Evolutionary conservation across 208 protist species (phyloP).

Genomic region (Leishmania tarentolae): DNA sequence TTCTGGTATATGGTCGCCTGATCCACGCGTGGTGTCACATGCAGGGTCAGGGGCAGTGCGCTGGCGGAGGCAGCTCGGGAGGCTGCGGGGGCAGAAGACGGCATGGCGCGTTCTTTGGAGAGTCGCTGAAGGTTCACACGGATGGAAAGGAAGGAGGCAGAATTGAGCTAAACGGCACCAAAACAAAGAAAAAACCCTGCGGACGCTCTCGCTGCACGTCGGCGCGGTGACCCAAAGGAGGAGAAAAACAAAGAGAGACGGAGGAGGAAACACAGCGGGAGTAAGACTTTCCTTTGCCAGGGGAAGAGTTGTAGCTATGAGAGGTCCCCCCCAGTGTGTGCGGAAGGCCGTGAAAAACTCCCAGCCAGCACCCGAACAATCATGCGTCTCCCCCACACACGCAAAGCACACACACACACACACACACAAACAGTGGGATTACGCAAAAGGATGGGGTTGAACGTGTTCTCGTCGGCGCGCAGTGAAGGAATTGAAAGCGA

Average conservation of each 20-base stretch:
- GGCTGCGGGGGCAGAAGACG: too few relatives aligned
- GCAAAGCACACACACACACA: neutral
- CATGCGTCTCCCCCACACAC: too few relatives aligned
- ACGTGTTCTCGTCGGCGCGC: neutral
- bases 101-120: neutral
- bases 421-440: neutral
- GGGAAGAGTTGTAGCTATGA: neutral
- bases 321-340: neutral
- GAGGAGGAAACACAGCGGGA: neutral
- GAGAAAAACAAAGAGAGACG: neutral
- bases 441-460: neutral
- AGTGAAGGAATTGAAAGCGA: neutral
- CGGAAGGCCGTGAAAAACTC: too few relatives aligned
- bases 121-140: neutral
- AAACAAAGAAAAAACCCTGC: neutral
- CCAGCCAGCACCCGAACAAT: neutral
- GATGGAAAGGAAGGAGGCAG: neutral
- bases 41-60: conserved; percentile 21
- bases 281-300: neutral
- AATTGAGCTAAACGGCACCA: neutral
- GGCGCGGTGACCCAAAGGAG: neutral
- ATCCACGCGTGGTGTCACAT: conserved; percentile 30
- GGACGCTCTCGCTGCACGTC: neutral
- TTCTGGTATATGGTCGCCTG: conserved; percentile 29
- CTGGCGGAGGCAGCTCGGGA: neutral